A percentile compares a stretch with the other conserved stretches of the same genome.
Conservation (phyloP, 2,329 filamentous ascomycete genomes). For the Domatiomyces globalis region DNA sequence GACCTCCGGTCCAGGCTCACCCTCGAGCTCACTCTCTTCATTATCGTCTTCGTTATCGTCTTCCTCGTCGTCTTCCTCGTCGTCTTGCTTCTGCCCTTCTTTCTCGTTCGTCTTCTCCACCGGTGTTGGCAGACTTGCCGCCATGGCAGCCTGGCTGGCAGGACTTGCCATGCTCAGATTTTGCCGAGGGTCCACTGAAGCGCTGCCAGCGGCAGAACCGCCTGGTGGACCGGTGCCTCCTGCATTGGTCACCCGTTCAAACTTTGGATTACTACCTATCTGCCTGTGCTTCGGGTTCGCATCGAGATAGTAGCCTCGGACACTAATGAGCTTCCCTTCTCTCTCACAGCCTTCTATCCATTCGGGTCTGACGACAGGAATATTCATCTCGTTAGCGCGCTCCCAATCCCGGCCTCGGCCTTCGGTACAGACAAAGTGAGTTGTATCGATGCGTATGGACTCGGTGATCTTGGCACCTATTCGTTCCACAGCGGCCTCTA, state of each 20-base stretch:
- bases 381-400: constrained; percentile 93
- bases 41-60: constrained; percentile 13
- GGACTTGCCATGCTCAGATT: constrained; percentile 13
- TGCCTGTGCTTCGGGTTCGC: constrained; percentile 55
- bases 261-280: constrained; percentile 22
- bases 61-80: constrained; percentile 15
- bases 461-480: constrained; percentile 90
- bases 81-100: constrained; percentile 13
- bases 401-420: constrained; percentile 84
- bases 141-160: constrained; percentile 14
- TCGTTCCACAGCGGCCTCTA: constrained; percentile 62
- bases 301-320: constrained; percentile 91
- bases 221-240: constrained; percentile 20
- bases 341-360: constrained; percentile 96
- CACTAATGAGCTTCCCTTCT: constrained; percentile 81
- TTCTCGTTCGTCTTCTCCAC: constrained; percentile 7
- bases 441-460: constrained; percentile 86
- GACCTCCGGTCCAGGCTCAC: constrained; percentile 6
- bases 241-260: constrained; percentile 5
- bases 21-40: constrained; percentile 11
- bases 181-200: constrained; percentile 5
- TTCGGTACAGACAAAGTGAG: constrained; percentile 94
- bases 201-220: constrained; percentile 15
- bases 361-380: constrained; percentile 88
- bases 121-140: constrained; percentile 1